phyloP scores from a whole-genome alignment of 805 yeast genomes.

The Yueomyces sinensis region DNA sequence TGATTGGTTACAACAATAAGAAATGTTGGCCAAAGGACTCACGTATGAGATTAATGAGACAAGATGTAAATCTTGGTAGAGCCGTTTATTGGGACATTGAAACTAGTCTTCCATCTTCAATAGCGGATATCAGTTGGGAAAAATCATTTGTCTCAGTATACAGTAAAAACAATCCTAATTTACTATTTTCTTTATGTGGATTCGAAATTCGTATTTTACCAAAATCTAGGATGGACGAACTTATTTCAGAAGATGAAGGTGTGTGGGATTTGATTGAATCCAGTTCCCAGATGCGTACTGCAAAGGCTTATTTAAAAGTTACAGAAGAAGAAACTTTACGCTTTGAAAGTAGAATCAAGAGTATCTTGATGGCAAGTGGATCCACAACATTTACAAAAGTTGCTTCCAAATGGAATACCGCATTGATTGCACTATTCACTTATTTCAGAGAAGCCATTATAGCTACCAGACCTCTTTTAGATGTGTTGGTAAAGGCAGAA shows the following conservation, averaged over 20 bases:
- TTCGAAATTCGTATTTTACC: constrained; percentile 88
- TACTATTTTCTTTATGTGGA: constrained; percentile 85
- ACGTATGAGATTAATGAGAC: constrained; percentile 81
- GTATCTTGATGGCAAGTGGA: constrained; percentile 88
- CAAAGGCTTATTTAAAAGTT: constrained; percentile 77
- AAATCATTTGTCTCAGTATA: constrained; percentile 78
- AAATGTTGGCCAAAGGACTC: constrained; percentile 92
- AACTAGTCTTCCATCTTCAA: constrained; percentile 63
- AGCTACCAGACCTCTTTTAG: constrained; percentile 65
- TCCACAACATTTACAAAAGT: constrained; percentile 90
- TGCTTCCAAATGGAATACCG: constrained; percentile 93
- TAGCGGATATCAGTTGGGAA: constrained; percentile 67
- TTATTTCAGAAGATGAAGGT: constrained; percentile 55
- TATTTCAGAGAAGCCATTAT: constrained; percentile 90
- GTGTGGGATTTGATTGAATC: constrained; percentile 80
- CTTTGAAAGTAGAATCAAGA: constrained; percentile 75
- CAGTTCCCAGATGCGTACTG: constrained; percentile 69
- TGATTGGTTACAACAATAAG: constrained; percentile 74
- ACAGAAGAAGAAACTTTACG: constrained; percentile 65
- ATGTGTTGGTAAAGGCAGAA: constrained; percentile 77
- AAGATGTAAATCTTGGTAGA: constrained; percentile 83
- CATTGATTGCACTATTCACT: constrained; percentile 71
- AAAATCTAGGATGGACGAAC: constrained; percentile 43
- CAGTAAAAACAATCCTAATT: constrained; percentile 78
- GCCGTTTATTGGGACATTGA: constrained; percentile 87